Conservation (phyloP, 179 eudicot genomes). For the Patellifolia procumbens region DNA sequence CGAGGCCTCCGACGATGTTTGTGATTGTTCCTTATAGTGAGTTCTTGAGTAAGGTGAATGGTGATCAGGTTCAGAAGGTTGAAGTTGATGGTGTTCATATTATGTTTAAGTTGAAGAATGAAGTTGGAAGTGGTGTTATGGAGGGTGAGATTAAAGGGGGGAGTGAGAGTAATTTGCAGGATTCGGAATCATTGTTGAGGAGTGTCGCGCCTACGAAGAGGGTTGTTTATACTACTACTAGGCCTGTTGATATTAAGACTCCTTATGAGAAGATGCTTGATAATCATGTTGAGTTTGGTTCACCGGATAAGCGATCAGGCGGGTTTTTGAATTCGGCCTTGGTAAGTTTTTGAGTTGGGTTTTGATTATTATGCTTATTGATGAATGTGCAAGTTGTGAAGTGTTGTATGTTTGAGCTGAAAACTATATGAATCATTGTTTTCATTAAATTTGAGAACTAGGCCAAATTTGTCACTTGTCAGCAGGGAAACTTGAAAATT, state of each 20-base stretch:
- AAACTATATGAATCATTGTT: not conserved
- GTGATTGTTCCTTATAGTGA: slow-evolving; percentile 86
- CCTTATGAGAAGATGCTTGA: slow-evolving; percentile 97
- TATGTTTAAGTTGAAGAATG: slow-evolving; percentile 74
- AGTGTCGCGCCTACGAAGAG: slow-evolving; percentile 65
- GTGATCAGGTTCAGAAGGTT: slow-evolving; percentile 78
- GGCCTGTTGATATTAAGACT: slow-evolving; percentile 82
- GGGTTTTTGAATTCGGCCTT: slow-evolving; percentile 84
- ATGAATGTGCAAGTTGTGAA: not conserved
- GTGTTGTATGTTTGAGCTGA: not conserved
- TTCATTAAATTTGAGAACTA: not conserved
- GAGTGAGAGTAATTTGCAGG: slow-evolving; percentile 49
- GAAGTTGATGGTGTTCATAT: slow-evolving; percentile 92
- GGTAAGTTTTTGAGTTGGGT: slow-evolving; percentile 48
- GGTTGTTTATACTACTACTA: slow-evolving; percentile 75
- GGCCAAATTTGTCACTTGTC: not conserved
- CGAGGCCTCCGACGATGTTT: slow-evolving; percentile 51
- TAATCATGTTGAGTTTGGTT: slow-evolving; percentile 87
- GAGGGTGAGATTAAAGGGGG: slow-evolving; percentile 43
- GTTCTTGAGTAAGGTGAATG: slow-evolving; percentile 68
- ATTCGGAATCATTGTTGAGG: slow-evolving; percentile 60
- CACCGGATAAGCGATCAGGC: slow-evolving; percentile 91
- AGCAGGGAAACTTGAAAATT: not conserved
- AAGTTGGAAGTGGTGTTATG: slow-evolving; percentile 30
- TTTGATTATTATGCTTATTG: slow-evolving; percentile 9